These are phyloP conservation scores for Phlebiopsis gigantea DNA, from an alignment of 768 basidiomycete genomes.

Conservation along the genomic window DNA sequence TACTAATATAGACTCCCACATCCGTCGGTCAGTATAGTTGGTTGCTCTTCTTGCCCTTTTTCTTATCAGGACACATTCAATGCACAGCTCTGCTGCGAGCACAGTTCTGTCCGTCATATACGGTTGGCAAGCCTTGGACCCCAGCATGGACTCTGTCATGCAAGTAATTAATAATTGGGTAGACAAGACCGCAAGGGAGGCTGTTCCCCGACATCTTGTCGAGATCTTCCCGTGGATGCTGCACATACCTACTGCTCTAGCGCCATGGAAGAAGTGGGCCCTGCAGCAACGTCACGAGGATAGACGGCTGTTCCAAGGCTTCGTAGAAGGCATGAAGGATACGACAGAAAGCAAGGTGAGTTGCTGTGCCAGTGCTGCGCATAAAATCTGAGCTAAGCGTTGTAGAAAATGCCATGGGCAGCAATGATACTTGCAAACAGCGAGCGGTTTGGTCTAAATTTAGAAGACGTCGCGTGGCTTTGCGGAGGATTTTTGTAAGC, in stretches of 20 bases:
- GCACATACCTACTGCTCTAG: not conserved
- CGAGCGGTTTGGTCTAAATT: not conserved
- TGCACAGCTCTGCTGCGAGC: not conserved
- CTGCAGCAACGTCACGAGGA: not conserved
- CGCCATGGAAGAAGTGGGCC: not conserved
- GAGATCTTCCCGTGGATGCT: not conserved
- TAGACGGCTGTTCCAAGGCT: not conserved
- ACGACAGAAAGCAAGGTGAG: not conserved
- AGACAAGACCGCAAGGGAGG: not conserved
- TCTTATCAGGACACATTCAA: slow-evolving; percentile 19
- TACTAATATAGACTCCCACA: slow-evolving; percentile 24
- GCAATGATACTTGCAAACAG: not conserved
- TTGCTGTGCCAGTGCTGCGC: not conserved
- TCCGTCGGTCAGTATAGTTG: slow-evolving; percentile 30
- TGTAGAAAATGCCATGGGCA: not conserved
- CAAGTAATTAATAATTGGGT: not conserved
- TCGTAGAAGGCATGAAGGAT: not conserved
- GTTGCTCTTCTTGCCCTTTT: slow-evolving; percentile 29
- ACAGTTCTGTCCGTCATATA: not conserved
- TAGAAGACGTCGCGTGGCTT: not conserved
- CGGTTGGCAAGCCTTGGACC: not conserved
- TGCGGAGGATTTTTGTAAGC: slow-evolving; percentile 15
- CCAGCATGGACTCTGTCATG: not conserved
- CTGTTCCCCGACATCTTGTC: not conserved
- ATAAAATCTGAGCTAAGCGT: not conserved